A percentile compares a stretch with the other conserved stretches of the same genome.
Evolutionary conservation across 352 stramenopile genomes (phyloP).

Genomic region (Peronospora destructor): DNA sequence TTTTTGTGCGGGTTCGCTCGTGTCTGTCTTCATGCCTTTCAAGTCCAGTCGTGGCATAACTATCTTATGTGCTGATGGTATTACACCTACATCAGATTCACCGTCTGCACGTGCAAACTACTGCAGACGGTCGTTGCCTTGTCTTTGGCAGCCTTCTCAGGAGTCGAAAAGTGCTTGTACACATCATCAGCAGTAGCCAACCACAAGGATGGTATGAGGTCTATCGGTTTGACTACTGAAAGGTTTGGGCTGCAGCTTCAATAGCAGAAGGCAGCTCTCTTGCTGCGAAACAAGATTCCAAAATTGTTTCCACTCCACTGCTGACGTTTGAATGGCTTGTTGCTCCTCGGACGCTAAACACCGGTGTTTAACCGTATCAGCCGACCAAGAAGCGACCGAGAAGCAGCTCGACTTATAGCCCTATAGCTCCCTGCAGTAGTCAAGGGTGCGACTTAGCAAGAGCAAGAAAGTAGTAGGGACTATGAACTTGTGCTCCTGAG

Average conservation of each 20-base stretch:
- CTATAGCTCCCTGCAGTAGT: constrained; percentile 41
- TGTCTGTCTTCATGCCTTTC: too few species aligned
- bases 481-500: constrained; percentile 26
- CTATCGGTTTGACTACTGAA: constrained; percentile 6
- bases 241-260: constrained; percentile 18
- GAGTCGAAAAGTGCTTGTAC: too few species aligned
- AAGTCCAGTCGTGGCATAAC: too few species aligned
- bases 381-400: too few species aligned
- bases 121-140: constrained; percentile 5
- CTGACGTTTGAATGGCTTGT: constrained; percentile 5
- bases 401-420: constrained; percentile 69
- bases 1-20: too few species aligned
- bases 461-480: not conserved
- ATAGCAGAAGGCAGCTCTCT: constrained; percentile 16
- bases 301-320: too few species aligned
- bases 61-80: constrained; percentile 2
- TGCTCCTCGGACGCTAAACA: constrained; percentile 8
- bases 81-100: constrained; percentile 2
- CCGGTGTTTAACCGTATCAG: constrained; percentile 9
- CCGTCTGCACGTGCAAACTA: constrained; percentile 2
- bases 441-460: not conserved
- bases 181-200: too few species aligned
- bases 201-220: constrained; percentile 24
- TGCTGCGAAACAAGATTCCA: too few species aligned
- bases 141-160: too few species aligned